Evolutionary conservation across 148 eudicot species (phyloP).

Genomic region (Rhododendron simsii): DNA sequence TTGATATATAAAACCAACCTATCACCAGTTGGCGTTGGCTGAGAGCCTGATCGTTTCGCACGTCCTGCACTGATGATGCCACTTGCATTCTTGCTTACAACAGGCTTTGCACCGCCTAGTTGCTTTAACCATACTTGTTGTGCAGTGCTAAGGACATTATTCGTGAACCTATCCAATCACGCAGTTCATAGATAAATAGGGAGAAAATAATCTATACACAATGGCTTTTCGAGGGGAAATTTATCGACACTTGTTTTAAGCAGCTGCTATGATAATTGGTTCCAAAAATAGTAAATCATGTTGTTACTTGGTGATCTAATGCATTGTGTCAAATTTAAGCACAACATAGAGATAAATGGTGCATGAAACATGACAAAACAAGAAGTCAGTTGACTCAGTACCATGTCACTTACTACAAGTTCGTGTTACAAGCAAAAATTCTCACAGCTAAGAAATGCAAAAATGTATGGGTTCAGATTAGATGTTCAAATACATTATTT

Average conservation of each 20-base stretch:
- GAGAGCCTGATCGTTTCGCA: conserved; percentile 66
- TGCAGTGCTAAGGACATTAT: conserved; percentile 93
- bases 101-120: conserved; percentile 92
- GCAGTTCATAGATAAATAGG: neutral
- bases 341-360: neutral
- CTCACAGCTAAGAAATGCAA: neutral
- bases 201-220: neutral
- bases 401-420: neutral
- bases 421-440: neutral
- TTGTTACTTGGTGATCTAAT: neutral
- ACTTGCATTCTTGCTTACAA: conserved; percentile 63
- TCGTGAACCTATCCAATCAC: conserved; percentile 64
- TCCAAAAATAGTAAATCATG: neutral
- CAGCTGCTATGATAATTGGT: neutral
- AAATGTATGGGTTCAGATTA: neutral
- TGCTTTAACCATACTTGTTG: conserved; percentile 93
- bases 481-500: neutral
- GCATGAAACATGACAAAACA: neutral
- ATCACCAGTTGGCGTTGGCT: conserved; percentile 54
- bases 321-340: neutral
- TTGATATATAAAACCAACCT: conserved; percentile 48
- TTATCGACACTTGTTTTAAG: neutral
- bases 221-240: neutral
- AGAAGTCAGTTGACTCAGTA: neutral
- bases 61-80: conserved; percentile 91